These are phyloP conservation scores for Apiotrichum gamsii DNA, from an alignment of 1,284 basidiomycete species.

Conservation along the genomic window DNA sequence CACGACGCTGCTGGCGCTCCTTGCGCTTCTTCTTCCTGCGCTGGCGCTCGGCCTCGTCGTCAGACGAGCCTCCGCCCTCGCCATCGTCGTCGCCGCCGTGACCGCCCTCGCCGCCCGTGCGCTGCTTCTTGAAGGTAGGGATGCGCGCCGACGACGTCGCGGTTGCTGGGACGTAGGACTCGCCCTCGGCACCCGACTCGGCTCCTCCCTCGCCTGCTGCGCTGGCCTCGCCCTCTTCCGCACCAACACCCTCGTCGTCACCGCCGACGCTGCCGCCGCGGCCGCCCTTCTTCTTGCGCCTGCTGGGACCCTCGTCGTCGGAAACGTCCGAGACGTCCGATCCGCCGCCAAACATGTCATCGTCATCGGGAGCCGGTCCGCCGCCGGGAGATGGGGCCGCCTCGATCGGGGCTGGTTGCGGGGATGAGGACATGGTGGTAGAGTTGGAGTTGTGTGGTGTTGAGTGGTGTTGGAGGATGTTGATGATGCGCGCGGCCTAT, in stretches of 20 bases:
- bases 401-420: constrained; percentile 3
- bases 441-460: too few species aligned
- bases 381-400: not conserved
- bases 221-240: constrained; percentile 46
- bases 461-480: too few species aligned
- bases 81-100: constrained; percentile 51
- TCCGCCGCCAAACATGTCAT: constrained; percentile 55
- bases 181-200: too few species aligned
- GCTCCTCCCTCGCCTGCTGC: constrained; percentile 52
- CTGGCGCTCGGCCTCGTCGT: constrained; percentile 48
- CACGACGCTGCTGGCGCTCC: constrained; percentile 7
- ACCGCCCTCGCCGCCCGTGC: too few species aligned
- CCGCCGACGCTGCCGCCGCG: too few species aligned
- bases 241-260: too few species aligned
- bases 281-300: not conserved
- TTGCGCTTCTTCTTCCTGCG: constrained; percentile 52
- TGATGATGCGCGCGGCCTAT: too few species aligned
- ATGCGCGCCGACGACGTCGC: constrained; percentile 35
- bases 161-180: constrained; percentile 59
- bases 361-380: constrained; percentile 17
- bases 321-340: constrained; percentile 65
- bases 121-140: constrained; percentile 46
- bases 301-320: constrained; percentile 56
- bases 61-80: constrained; percentile 40
- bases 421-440: constrained; percentile 6